Evolutionary conservation across 768 basidiomycete species (phyloP), one percentile per base, ranked within the genome.

Genomic region (Russula brevipes): DNA sequence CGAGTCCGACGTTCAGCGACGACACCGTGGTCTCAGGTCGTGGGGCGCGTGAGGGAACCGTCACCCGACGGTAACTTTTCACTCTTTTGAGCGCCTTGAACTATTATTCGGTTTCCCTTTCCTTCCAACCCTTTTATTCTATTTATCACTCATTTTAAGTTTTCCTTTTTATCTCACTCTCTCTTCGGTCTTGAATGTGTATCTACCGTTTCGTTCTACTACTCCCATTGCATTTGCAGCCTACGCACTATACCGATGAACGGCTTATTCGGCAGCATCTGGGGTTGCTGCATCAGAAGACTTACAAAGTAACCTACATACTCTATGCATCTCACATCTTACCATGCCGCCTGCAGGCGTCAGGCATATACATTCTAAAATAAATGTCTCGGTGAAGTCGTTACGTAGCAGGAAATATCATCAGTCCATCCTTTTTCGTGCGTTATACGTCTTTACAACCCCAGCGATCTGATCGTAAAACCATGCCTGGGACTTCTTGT

Each of bases 401-500:
- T 30, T 59, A 64, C 57, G 38, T 63, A 19, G 19, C 54, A 51
- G 36, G 41, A 51, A 63, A 59, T 45, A 51, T 64, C 63, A 75
- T 33, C 70, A 72, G 71, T 88, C 88, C 85, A 91, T 90, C 70
- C 88, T 81, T 71, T 84, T 81, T 61, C 80, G 82, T 46, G 84
- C 80, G 74, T 91, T 92, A 74, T 86, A 91, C 44, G 82, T 73
- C 71, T 88, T 89, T 24, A 91, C 90, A 49, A 92, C 87, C 9
- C 81, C 79, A 31, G 86, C 85, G 45, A 92, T 82, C 70, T 89
- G 85, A 30, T 79, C 80, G 73, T 91, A 92, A 76, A 92, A 91
- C 90, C 90, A 92, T 7, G 79, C 78, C 74, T 88, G 87, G 4
- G 88, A 82, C 33, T 77, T 74, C 73, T 88, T 88, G 74, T 91